phyloP scores from a whole-genome alignment of 2,329 filamentous ascomycete species.

The Trichocomaceae sp. region DNA sequence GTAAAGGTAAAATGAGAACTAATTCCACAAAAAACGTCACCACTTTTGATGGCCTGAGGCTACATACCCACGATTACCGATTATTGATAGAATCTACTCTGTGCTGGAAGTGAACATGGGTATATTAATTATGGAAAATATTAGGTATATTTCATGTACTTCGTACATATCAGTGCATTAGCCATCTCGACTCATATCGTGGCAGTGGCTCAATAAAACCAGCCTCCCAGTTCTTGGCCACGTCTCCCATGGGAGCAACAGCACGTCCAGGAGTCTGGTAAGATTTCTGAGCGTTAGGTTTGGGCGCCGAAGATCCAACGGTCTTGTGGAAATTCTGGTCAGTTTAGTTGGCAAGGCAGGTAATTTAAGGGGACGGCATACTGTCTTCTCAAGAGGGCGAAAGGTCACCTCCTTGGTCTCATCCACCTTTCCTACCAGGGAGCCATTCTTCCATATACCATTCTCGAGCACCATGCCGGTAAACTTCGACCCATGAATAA shows the following conservation, averaged over 20 bases:
- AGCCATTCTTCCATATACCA: slow-evolving; percentile 17
- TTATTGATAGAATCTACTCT: too few relatives aligned
- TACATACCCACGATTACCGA: too few relatives aligned
- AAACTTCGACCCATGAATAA: slow-evolving; percentile 13
- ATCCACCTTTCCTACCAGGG: slow-evolving; percentile 14
- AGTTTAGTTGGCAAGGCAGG: background rate
- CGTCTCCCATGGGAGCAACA: background rate
- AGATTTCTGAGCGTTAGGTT: too few relatives aligned
- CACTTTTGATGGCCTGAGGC: too few relatives aligned
- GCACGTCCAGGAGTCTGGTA: background rate
- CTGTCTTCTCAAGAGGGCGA: background rate
- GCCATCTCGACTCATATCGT: background rate
- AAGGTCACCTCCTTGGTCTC: slow-evolving; percentile 7
- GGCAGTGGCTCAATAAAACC: background rate
- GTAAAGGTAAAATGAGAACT: too few relatives aligned
- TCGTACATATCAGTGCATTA: background rate
- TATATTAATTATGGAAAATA: too few relatives aligned
- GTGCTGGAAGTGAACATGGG: too few relatives aligned
- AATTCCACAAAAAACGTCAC: too few relatives aligned
- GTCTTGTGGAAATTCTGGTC: too few relatives aligned
- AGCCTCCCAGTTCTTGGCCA: background rate
- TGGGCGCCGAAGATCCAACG: too few relatives aligned
- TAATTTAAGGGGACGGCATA: background rate
- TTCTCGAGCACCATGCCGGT: slow-evolving; percentile 15
- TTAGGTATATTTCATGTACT: too few relatives aligned